Base-by-base conservation (phyloP, 2,329 filamentous ascomycete genomes). In the Capronia epimyces region DNA sequence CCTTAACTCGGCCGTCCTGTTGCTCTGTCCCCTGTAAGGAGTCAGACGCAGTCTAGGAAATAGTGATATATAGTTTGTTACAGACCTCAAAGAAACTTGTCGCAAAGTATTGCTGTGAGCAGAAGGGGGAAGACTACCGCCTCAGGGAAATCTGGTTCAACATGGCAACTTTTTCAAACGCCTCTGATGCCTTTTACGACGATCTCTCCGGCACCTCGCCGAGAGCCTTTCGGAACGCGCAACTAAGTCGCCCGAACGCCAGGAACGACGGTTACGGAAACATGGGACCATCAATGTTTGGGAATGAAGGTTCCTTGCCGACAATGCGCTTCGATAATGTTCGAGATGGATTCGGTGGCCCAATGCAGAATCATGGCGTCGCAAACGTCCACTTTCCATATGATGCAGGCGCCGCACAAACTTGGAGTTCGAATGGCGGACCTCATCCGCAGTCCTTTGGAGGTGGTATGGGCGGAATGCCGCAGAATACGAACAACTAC, bases 371-470 rank as follows among this genome's bases (percentile, higher is more conserved):
- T 61, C 79, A 74, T 64, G 75, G 76, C 62, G 75, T 76, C 56
- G 74, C 73, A 50, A 80, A 76, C 50, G 51, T 55, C 31, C 73
- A 73, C 46, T 84, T 87, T 57, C 78, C 76, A 51, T 86, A 90
- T 61, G 87, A 89, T 64, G 81, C 82, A 65, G 72, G 74, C 52
- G 70, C 72, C n/a, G 76, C 78, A n/a, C 85, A 89, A 64, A 83
- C 84, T 16, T 95, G 89, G 89, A 87, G 83, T 66, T 83, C 88
- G 58, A 81, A 82, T 48, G 83, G 77, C 80, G 56, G 76, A 90
- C 60, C 83, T 82, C n/a, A n/a, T n/a, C 72, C 83, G 63, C 66
- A 82, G 66, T 74, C 78, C 57, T 70, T 71, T 50, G 72, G 76
- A 42, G 77, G 75, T 61, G 70, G 82, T n/a, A 50, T 57, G 46